phyloP scores from a whole-genome alignment of 2,329 filamentous ascomycete species.

The Apiospora rasikravindrae region DNA sequence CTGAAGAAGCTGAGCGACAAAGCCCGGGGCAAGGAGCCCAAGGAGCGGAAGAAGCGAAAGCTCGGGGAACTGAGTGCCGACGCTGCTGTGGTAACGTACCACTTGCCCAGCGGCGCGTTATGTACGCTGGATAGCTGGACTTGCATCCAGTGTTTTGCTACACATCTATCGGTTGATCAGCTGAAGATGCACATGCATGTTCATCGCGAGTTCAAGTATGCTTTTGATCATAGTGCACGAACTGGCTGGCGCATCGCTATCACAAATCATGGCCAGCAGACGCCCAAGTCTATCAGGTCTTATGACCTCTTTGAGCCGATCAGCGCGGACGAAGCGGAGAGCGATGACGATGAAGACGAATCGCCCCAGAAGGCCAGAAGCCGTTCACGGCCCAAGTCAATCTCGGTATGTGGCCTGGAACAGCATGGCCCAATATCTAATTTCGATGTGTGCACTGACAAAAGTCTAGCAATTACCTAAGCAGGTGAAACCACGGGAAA shows the following conservation, averaged over 20 bases:
- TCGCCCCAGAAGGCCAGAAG: constrained; percentile 32
- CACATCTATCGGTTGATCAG: constrained; percentile 53
- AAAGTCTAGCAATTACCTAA: constrained; percentile 24
- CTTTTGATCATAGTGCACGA: constrained; percentile 39
- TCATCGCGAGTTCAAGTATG: constrained; percentile 52
- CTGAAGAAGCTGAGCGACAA: constrained; percentile 64
- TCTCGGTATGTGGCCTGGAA: constrained; percentile 18
- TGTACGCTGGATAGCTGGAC: constrained; percentile 54
- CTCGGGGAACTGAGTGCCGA: constrained; percentile 33
- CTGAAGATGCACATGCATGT: constrained; percentile 55
- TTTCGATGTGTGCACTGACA: neutral
- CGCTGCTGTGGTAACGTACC: constrained; percentile 48
- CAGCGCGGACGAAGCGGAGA: constrained; percentile 34
- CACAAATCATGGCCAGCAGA: constrained; percentile 33
- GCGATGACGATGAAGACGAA: constrained; percentile 31
- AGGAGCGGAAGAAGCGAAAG: constrained; percentile 48
- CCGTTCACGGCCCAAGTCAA: constrained; percentile 26
- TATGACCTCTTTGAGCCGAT: constrained; percentile 29
- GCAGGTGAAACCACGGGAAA: constrained; percentile 29
- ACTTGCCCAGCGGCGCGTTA: constrained; percentile 50
- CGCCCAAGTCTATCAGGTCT: constrained; percentile 29
- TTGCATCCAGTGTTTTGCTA: constrained; percentile 57
- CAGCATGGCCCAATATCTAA: constrained; percentile 28
- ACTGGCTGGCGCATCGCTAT: constrained; percentile 34
- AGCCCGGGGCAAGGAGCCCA: constrained; percentile 56